A percentile compares a stretch with the other conserved stretches of the same genome.
Conservation (phyloP, 495 filamentous ascomycete species). For the Aspergillus conjunctus region DNA sequence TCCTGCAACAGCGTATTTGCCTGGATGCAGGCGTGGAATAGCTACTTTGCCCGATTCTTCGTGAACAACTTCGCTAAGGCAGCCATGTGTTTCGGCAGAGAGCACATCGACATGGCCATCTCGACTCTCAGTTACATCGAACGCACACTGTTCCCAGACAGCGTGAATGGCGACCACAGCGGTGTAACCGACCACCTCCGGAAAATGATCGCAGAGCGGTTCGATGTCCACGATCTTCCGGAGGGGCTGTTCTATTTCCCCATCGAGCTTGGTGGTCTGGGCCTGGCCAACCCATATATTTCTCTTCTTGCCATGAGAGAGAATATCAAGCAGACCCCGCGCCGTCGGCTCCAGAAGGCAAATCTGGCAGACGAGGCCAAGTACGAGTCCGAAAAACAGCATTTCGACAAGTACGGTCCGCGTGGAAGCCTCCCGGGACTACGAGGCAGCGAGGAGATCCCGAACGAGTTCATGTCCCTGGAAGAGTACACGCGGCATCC, state of each 20-base stretch:
- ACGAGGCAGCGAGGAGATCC: constrained; percentile 23
- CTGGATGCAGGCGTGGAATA: constrained; percentile 68
- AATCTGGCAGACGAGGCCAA: constrained; percentile 42
- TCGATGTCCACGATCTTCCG: constrained; percentile 57
- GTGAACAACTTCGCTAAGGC: constrained; percentile 65
- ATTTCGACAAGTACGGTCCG: constrained; percentile 42
- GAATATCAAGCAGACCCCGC: constrained; percentile 50
- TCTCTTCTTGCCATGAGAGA: constrained; percentile 55
- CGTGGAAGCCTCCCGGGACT: constrained; percentile 1
- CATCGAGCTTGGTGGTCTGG: constrained; percentile 58
- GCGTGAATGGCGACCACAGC: constrained; percentile 19
- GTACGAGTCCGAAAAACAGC: constrained; percentile 49
- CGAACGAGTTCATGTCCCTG: constrained; percentile 52
- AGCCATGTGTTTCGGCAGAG: constrained; percentile 63
- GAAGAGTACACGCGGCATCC: constrained; percentile 55
- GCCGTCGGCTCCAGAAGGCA: constrained; percentile 46
- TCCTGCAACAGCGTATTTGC: constrained; percentile 59
- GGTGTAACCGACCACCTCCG: constrained; percentile 63
- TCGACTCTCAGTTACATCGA: constrained; percentile 62
- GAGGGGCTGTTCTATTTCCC: constrained; percentile 72
- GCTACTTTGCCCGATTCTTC: constrained; percentile 65
- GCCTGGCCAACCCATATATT: constrained; percentile 60
- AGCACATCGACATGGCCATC: constrained; percentile 66
- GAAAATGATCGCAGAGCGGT: constrained; percentile 53
- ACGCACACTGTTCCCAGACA: constrained; percentile 49